Percentiles rank a stretch among this genome's conserved stretches.
Conservation (phyloP, 192 early-diverging fungal genomes). For the Coemansia sp. region DNA sequence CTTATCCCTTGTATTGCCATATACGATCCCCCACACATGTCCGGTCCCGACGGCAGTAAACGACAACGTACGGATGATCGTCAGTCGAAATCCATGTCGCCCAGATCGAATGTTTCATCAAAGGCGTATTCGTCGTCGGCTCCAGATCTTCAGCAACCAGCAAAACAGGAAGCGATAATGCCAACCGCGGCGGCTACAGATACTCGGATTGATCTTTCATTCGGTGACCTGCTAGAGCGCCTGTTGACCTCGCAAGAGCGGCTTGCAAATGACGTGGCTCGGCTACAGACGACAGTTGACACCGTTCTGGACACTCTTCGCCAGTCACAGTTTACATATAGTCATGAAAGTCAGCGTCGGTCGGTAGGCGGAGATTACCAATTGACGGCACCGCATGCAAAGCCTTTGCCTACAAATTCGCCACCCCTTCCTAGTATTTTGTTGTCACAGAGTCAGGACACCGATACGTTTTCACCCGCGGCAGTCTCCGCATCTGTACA, state of each 20-base stretch:
- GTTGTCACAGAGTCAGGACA: conserved; percentile 1
- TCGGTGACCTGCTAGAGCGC: conserved; percentile 25
- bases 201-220: conserved; percentile 3
- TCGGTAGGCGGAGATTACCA: neutral
- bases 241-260: conserved; percentile 43
- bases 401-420: neutral
- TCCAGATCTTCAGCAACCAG: conserved; percentile 5
- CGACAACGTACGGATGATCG: conserved; percentile 46
- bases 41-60: conserved; percentile 43
- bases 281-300: conserved; percentile 37
- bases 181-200: conserved; percentile 11
- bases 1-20: neutral
- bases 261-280: conserved; percentile 39
- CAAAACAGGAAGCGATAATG: conserved; percentile 7
- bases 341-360: conserved; percentile 4
- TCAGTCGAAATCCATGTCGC: conserved; percentile 19
- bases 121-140: conserved; percentile 7
- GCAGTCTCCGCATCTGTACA: neutral
- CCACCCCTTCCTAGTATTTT: conserved; percentile 3
- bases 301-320: conserved; percentile 25
- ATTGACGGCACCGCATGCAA: neutral
- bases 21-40: conserved; percentile 23
- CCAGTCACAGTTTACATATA: conserved; percentile 4
- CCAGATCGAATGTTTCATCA: neutral
- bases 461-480: conserved; percentile 4